A percentile compares a stretch with the other conserved stretches of the same genome.
These are phyloP conservation scores for Fusarium dlaminii DNA, from an alignment of 2,329 filamentous ascomycete species.

Conservation along the genomic window DNA sequence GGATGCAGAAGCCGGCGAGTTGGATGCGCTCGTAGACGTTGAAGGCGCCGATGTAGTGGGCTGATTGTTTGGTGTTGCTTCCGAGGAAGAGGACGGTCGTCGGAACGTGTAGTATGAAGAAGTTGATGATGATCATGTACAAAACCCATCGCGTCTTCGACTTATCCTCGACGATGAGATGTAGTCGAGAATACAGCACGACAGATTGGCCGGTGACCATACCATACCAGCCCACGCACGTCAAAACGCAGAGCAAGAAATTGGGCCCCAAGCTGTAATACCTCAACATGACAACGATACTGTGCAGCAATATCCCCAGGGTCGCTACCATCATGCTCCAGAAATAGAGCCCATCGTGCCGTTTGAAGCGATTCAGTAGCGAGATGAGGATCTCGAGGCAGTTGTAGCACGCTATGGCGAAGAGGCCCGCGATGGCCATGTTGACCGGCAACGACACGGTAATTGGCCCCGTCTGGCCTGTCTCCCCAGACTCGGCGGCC, in stretches of 20 bases:
- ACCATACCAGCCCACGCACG: constrained; percentile 33
- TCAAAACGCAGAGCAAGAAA: constrained; percentile 29
- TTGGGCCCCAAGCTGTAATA: constrained; percentile 33
- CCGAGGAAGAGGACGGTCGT: constrained; percentile 25
- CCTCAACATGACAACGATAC: constrained; percentile 28
- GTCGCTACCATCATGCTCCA: constrained; percentile 30
- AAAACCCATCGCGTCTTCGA: constrained; percentile 30
- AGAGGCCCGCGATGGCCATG: constrained; percentile 32
- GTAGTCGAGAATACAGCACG: constrained; percentile 28
- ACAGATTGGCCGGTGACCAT: constrained; percentile 35
- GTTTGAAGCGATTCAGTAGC: constrained; percentile 26
- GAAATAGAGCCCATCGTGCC: constrained; percentile 28
- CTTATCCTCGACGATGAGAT: constrained; percentile 30
- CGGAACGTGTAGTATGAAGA: constrained; percentile 26
- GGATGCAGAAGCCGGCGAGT: constrained; percentile 28
- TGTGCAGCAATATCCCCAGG: constrained; percentile 19
- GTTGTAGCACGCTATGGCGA: constrained; percentile 31
- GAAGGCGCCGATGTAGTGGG: constrained; percentile 15
- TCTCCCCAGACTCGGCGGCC: constrained; percentile 8
- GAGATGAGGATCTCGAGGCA: constrained; percentile 34
- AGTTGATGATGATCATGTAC: constrained; percentile 32
- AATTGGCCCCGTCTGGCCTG: constrained; percentile 27
- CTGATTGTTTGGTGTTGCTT: constrained; percentile 19
- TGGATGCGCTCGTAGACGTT: constrained; percentile 33
- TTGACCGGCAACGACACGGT: constrained; percentile 17